Percentiles rank a stretch among this genome's conserved stretches.
Evolutionary conservation across 371 early-diverging fungal species (phyloP).

Genomic region (Mucor sp.): DNA sequence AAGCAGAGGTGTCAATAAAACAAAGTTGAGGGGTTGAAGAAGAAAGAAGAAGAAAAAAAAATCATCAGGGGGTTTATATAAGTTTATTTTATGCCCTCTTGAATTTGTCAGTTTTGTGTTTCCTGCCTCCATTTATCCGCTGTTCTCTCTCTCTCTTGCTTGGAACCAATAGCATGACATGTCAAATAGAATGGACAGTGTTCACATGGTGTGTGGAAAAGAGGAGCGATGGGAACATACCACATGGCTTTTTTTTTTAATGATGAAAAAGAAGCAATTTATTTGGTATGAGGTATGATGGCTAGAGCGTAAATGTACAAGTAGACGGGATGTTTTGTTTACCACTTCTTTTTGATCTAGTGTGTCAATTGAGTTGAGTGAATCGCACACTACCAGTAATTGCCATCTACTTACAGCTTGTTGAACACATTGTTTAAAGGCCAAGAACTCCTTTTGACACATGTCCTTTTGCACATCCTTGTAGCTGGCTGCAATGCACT

Average conservation of each 20-base stretch:
- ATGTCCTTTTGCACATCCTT: constrained; percentile 58
- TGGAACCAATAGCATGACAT: constrained; percentile 4
- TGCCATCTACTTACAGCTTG: constrained; percentile 40
- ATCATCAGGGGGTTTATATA: background rate
- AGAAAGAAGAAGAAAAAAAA: background rate
- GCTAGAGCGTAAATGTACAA: background rate
- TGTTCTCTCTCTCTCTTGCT: background rate
- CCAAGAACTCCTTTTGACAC: constrained; percentile 60
- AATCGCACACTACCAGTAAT: background rate
- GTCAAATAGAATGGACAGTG: background rate
- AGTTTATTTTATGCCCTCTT: background rate
- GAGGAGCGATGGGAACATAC: background rate
- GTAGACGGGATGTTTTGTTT: background rate
- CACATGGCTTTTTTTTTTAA: background rate
- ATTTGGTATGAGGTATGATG: background rate
- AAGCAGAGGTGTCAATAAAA: background rate
- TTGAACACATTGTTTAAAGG: constrained; percentile 64
- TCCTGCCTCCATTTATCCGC: constrained; percentile 1
- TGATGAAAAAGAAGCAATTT: background rate
- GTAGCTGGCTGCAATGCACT: constrained; percentile 55
- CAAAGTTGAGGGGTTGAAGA: background rate
- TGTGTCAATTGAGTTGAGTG: background rate
- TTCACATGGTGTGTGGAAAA: background rate
- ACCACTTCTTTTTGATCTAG: constrained; percentile 30
- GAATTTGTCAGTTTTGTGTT: background rate